Evolutionary conservation across 495 filamentous ascomycete species (phyloP).

Genomic region (Entonaema liquescens): DNA sequence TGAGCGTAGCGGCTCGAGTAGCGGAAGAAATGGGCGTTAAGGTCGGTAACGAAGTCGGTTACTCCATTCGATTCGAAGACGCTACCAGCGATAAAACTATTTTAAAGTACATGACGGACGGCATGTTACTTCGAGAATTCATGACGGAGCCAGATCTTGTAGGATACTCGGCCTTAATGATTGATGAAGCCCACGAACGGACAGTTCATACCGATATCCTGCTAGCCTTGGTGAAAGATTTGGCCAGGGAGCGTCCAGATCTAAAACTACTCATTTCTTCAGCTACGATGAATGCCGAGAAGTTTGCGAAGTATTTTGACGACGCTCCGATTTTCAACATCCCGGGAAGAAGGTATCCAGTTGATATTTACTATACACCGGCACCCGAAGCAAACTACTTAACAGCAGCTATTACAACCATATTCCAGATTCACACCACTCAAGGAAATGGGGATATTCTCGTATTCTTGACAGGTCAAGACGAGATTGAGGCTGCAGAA

Average conservation of each 20-base stretch:
- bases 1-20: conserved; percentile 94
- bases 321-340: conserved; percentile 96
- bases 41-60: conserved; percentile 92
- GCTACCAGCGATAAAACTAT: conserved; percentile 91
- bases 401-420: conserved; percentile 87
- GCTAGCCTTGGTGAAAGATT: conserved; percentile 90
- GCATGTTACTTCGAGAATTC: conserved; percentile 93
- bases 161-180: conserved; percentile 91
- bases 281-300: conserved; percentile 93
- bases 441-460: conserved; percentile 89
- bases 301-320: conserved; percentile 93
- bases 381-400: conserved; percentile 96
- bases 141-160: conserved; percentile 87
- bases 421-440: conserved; percentile 95
- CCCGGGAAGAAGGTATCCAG: conserved; percentile 87
- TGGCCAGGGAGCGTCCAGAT: conserved; percentile 84
- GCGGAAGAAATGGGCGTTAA: conserved; percentile 94
- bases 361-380: conserved; percentile 91
- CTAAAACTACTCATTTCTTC: conserved; percentile 93
- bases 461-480: conserved; percentile 89
- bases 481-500: conserved; percentile 88
- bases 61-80: conserved; percentile 96
- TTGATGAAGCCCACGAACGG: conserved; percentile 97
- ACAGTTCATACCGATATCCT: conserved; percentile 93
- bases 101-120: conserved; percentile 98